A percentile compares a stretch with the other conserved stretches of the same genome.
Evolutionary conservation across 306 rosid species (phyloP).

Genomic region (Vachellia collinsii): DNA sequence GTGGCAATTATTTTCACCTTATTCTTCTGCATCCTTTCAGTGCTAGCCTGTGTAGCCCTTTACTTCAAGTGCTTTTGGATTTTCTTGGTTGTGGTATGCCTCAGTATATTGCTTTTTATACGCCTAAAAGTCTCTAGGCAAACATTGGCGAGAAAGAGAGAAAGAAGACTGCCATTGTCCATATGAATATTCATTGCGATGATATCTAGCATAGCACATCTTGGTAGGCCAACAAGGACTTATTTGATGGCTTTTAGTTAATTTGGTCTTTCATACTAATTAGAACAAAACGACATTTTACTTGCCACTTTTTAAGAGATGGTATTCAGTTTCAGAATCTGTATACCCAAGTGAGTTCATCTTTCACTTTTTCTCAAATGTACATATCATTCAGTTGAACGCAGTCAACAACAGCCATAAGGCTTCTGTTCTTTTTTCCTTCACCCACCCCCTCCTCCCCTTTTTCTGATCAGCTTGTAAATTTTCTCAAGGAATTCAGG

Average conservation of each 20-base stretch:
- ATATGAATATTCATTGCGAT: conserved; percentile 38
- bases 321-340: conserved; percentile 30
- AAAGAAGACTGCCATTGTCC: conserved; percentile 53
- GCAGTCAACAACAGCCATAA: background rate
- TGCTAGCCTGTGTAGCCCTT: conserved; percentile 42
- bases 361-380: conserved; percentile 30
- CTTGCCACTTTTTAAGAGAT: conserved; percentile 27
- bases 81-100: conserved; percentile 38
- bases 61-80: conserved; percentile 47
- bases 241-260: conserved; percentile 22
- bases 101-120: conserved; percentile 38
- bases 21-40: conserved; percentile 36
- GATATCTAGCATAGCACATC: conserved; percentile 23
- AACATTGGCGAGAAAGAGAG: conserved; percentile 47
- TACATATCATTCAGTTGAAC: conserved; percentile 31
- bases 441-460: background rate
- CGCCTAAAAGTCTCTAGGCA: conserved; percentile 47
- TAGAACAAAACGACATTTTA: conserved; percentile 3
- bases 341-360: conserved; percentile 32
- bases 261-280: conserved; percentile 33
- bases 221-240: conserved; percentile 20
- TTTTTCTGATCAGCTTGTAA: conserved; percentile 26
- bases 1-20: conserved; percentile 46
- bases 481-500: conserved; percentile 36
- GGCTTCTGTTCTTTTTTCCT: conserved; percentile 11